A percentile compares a stretch with the other conserved stretches of the same genome.
Conservation (phyloP, 2,329 filamentous ascomycete species). For the Neofusicoccum kwambonambiense region DNA sequence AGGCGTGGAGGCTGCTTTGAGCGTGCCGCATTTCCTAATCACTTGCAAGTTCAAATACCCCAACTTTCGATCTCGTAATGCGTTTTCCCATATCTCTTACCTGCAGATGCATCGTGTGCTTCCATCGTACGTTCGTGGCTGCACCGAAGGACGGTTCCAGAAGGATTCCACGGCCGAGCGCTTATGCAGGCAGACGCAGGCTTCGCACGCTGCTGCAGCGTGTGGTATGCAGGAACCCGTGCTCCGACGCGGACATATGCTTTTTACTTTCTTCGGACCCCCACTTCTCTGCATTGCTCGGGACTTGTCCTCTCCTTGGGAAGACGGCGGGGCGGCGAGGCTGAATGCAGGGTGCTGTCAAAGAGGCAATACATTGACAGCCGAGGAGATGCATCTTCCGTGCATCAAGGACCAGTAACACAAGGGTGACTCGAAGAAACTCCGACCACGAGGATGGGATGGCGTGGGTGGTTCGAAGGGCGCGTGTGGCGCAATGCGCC, state of each 20-base stretch:
- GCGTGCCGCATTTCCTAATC: neutral
- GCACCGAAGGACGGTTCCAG: neutral
- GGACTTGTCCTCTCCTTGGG: neutral
- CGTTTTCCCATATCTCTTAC: neutral
- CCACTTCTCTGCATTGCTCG: neutral
- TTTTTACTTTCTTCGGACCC: neutral
- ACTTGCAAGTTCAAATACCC: neutral
- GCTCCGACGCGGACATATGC: neutral
- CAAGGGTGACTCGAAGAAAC: neutral
- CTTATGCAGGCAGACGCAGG: neutral
- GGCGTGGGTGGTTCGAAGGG: neutral
- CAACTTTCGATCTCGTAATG: neutral
- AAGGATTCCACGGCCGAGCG: slow-evolving; percentile 11
- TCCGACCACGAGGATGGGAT: slow-evolving; percentile 2
- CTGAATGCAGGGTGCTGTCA: neutral
- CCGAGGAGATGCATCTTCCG: neutral
- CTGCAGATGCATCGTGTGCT: neutral
- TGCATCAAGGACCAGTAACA: neutral
- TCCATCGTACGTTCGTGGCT: neutral
- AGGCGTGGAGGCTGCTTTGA: neutral
- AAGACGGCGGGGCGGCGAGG: neutral
- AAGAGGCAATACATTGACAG: neutral
- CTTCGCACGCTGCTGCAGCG: neutral
- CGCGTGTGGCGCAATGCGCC: neutral
- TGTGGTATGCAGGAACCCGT: slow-evolving; percentile 6